A percentile compares a stretch with the other conserved stretches of the same genome.
Evolutionary conservation across 2,329 filamentous ascomycete genomes (phyloP).

Genomic region (Ophiostoma perfectum): DNA sequence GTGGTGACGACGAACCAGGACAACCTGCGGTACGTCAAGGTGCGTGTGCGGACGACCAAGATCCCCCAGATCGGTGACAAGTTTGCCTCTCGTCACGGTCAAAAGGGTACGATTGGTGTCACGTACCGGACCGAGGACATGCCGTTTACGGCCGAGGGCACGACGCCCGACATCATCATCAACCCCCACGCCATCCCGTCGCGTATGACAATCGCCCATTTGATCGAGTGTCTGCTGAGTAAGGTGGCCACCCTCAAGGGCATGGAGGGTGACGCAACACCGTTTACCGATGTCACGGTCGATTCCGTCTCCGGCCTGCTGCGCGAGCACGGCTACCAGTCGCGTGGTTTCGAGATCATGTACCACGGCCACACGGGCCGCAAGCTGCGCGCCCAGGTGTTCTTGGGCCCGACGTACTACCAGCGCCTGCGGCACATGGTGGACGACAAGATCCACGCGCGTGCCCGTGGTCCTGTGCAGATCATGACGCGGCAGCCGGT

Average conservation of each 20-base stretch:
- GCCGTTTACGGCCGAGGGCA: slow-evolving; percentile 90
- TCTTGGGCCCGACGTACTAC: slow-evolving; percentile 97
- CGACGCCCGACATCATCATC: slow-evolving; percentile 94
- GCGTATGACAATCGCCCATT: slow-evolving; percentile 99
- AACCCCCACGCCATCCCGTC: slow-evolving; percentile 99
- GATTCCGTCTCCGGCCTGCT: slow-evolving; percentile 85
- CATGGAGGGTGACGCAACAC: slow-evolving; percentile 93
- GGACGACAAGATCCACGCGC: slow-evolving; percentile 99
- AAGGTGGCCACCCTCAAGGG: slow-evolving; percentile 93
- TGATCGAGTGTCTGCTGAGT: slow-evolving; percentile 96
- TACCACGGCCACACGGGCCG: slow-evolving; percentile 96
- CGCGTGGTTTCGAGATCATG: slow-evolving; percentile 95
- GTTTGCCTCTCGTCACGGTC: slow-evolving; percentile 97
- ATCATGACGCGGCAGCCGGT: slow-evolving; percentile 97
- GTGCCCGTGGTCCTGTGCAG: slow-evolving; percentile 91
- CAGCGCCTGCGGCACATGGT: slow-evolving; percentile 99
- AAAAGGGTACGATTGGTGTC: slow-evolving; percentile 98
- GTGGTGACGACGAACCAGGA: slow-evolving; percentile 92
- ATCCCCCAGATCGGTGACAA: slow-evolving; percentile 98
- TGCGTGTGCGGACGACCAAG: slow-evolving; percentile 95
- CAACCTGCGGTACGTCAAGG: slow-evolving; percentile 92
- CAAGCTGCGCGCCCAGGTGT: slow-evolving; percentile 90
- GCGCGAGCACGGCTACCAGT: slow-evolving; percentile 87
- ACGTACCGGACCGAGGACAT: slow-evolving; percentile 98
- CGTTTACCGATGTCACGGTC: slow-evolving; percentile 96